Evolutionary conservation across 2,329 filamentous ascomycete genomes (phyloP).

Genomic region (Aspergillus fischeri): DNA sequence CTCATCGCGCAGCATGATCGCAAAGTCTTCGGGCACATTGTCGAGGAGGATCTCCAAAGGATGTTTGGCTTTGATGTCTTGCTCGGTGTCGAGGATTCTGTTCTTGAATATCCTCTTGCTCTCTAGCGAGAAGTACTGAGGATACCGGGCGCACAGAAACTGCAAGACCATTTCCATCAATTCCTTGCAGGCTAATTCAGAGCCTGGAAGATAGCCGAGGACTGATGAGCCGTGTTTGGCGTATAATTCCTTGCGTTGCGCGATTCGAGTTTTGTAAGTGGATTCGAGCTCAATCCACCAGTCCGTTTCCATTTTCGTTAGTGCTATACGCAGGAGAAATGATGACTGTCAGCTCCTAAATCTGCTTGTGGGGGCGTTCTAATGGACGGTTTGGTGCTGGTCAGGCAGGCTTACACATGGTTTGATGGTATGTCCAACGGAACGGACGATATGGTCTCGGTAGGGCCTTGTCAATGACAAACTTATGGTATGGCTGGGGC

Average conservation of each 20-base stretch:
- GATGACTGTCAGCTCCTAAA: not conserved
- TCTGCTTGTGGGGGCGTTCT: not conserved
- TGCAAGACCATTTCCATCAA: conserved; percentile 83
- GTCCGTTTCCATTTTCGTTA: conserved; percentile 72
- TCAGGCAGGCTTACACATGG: conserved; percentile 66
- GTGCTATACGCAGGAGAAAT: conserved; percentile 47
- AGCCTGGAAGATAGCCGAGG: conserved; percentile 66
- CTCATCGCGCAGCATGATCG: conserved; percentile 67
- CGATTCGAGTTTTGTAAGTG: conserved; percentile 64
- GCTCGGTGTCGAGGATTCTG: conserved; percentile 58
- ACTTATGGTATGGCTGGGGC: conserved; percentile 60
- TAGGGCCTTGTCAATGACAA: conserved; percentile 64
- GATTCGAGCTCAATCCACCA: conserved; percentile 88
- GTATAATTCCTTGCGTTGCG: conserved; percentile 64
- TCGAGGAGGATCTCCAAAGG: conserved; percentile 69
- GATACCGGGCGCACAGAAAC: conserved; percentile 74
- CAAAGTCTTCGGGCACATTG: conserved; percentile 82
- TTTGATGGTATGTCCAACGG: conserved; percentile 81
- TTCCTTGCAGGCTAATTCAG: conserved; percentile 76
- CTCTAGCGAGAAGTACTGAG: conserved; percentile 63
- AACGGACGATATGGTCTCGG: conserved; percentile 77
- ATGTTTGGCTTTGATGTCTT: conserved; percentile 57
- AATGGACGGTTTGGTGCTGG: not conserved
- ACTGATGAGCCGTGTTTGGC: conserved; percentile 60
- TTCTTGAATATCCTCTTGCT: conserved; percentile 62